These are phyloP conservation scores for Moelleriella libera DNA, from an alignment of 2,329 filamentous ascomycete species.

Conservation along the genomic window DNA sequence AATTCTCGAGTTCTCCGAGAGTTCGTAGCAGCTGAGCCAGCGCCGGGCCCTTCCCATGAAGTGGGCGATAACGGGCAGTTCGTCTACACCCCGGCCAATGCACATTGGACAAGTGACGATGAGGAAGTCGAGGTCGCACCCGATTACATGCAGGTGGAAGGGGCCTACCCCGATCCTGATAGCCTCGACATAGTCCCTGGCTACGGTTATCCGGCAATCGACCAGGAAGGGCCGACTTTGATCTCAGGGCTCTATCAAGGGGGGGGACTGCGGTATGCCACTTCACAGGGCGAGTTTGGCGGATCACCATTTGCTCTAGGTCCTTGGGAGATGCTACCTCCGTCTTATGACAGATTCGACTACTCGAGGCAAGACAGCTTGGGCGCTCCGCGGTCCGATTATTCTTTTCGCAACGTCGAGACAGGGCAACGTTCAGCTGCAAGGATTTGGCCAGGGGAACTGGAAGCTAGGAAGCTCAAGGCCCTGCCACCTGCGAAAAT, in stretches of 20 bases:
- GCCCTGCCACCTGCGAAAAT: conserved; percentile 3
- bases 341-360: conserved; percentile 15
- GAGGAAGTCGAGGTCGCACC: conserved; percentile 1
- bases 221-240: conserved; percentile 1
- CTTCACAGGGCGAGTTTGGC: conserved; percentile 5
- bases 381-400: no score
- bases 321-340: conserved; percentile 5
- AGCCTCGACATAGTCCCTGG: not conserved
- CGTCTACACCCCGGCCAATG: not conserved
- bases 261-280: conserved; percentile 2
- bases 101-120: conserved; percentile 2
- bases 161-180: conserved; percentile 4
- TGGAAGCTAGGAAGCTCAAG: not conserved
- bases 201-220: not conserved
- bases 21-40: conserved; percentile 9
- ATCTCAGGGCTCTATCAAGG: conserved; percentile 4
- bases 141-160: conserved; percentile 4
- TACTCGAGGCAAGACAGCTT: conserved; percentile 14
- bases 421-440: no score
- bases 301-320: conserved; percentile 9
- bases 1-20: conserved; percentile 20
- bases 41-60: not conserved
- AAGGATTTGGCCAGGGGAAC: no score
- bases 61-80: not conserved
- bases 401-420: no score